Evolutionary conservation across 108 stramenopile genomes (phyloP).

Genomic region (Cyclotella atomus): DNA sequence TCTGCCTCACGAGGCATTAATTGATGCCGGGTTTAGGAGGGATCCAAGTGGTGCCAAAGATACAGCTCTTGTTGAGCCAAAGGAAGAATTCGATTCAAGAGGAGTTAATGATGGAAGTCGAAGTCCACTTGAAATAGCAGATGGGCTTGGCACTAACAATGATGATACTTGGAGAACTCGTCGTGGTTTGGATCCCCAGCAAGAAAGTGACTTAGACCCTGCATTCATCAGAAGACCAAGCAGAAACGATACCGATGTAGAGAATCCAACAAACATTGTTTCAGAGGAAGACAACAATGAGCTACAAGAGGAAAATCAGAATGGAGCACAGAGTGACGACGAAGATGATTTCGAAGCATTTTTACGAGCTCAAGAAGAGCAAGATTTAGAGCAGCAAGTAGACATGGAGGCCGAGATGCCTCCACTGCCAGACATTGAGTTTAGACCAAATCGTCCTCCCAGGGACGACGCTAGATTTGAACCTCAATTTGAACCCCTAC

Average conservation of each 20-base stretch:
- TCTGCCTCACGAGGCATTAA: constrained; percentile 18
- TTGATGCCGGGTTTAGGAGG: background rate
- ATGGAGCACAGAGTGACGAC: constrained; percentile 29
- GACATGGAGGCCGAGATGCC: background rate
- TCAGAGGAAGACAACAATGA: constrained; percentile 15
- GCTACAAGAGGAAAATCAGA: background rate
- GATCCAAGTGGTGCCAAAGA: background rate
- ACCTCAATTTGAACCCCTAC: constrained; percentile 70
- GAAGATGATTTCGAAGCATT: constrained; percentile 55
- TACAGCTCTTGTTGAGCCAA: too few relatives aligned
- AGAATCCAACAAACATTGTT: background rate
- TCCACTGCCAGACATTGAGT: background rate
- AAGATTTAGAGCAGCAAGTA: constrained; percentile 24
- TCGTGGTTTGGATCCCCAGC: background rate
- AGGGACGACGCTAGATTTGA: constrained; percentile 50
- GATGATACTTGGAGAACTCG: constrained; percentile 3
- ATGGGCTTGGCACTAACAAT: too few relatives aligned
- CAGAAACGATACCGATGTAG: background rate
- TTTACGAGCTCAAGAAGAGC: constrained; percentile 47
- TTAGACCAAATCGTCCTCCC: constrained; percentile 35
- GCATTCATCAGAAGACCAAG: background rate
- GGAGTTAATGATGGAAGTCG: background rate
- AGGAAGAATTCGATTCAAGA: too few relatives aligned
- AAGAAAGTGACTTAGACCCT: constrained; percentile 1
- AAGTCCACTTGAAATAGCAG: too few relatives aligned